Conservation (phyloP, 768 basidiomycete species). For the Paxillus ammoniavirescens region DNA sequence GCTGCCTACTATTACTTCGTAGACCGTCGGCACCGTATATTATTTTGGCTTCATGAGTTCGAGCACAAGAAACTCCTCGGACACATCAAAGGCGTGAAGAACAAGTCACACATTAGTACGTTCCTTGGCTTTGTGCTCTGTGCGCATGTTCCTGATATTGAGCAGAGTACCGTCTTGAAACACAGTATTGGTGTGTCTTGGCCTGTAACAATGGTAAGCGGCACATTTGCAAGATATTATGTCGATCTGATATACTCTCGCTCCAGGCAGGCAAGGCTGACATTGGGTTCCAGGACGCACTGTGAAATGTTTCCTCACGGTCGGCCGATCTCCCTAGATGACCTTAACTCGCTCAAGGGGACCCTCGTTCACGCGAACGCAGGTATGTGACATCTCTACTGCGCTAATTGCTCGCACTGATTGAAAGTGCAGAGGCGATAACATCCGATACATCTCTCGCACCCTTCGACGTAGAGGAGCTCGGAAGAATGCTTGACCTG, state of each 20-base stretch:
- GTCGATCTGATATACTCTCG: background rate
- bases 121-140: background rate
- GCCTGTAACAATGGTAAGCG: background rate
- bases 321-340: background rate
- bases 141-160: background rate
- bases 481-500: background rate
- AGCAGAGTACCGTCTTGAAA: background rate
- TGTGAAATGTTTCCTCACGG: background rate
- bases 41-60: background rate
- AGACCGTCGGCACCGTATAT: background rate
- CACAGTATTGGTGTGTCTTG: background rate
- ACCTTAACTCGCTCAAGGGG: background rate
- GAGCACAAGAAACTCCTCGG: background rate
- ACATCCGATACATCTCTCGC: constrained; percentile 4
- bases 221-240: background rate
- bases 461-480: constrained; percentile 4
- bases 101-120: background rate
- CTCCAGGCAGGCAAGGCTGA: background rate
- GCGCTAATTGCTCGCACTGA: background rate
- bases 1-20: background rate
- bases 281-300: background rate
- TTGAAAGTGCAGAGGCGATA: background rate
- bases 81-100: background rate
- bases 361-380: background rate
- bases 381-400: background rate